Base-by-base conservation (phyloP, 2,329 filamentous ascomycete genomes). In the Canariomyces notabilis region DNA sequence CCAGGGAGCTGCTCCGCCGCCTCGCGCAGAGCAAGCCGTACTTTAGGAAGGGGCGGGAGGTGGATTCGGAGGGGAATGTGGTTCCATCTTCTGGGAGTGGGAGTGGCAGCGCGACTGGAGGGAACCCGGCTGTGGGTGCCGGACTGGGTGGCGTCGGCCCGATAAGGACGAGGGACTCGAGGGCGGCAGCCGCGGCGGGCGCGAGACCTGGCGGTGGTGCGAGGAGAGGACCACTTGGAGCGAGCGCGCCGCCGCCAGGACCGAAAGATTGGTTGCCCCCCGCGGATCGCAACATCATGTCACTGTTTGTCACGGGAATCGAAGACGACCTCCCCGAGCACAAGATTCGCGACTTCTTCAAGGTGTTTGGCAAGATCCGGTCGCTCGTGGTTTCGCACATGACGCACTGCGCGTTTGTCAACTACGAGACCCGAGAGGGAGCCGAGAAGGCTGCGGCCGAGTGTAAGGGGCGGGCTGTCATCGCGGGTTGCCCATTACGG, bases 261-360 rank as follows among this genome's bases (percentile, higher is more conserved):
- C 85, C 87, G 0, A 82, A 88, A 61, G 93, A 98, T 67, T 94
- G 90, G 68, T 67, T 84, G 2, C 93, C 93, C 0, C 94, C 93
- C 0, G 71, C 79, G 3, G 91, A 98, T 61, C 78, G 74, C 46
- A 93, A 87, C 49, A 85, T 98, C 62, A 95, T 88, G 59, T 96
- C 91, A 0, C 77, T 98, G 0, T 98, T 98, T 61, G 78, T 97
- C 22, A 96, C 91, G 0, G 94, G 93, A 7, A 82, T 98, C 2
- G 93, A 98, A 66, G 93, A 98, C 62, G 93, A 98, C 60, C 74
- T 98, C 6, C 90, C 91, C 2, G 93, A 98, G 66, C 83, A 90
- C 67, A 89, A 90, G 59, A 75, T 98, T 20, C 86, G 93, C 38
- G 85, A 89, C 2, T 93, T 94, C 66, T 98, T 98, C 72, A 82